Percentiles rank a stretch among this genome's conserved stretches.
Conservation (phyloP, 2,329 filamentous ascomycete genomes). For the Colletotrichum spinosum region DNA sequence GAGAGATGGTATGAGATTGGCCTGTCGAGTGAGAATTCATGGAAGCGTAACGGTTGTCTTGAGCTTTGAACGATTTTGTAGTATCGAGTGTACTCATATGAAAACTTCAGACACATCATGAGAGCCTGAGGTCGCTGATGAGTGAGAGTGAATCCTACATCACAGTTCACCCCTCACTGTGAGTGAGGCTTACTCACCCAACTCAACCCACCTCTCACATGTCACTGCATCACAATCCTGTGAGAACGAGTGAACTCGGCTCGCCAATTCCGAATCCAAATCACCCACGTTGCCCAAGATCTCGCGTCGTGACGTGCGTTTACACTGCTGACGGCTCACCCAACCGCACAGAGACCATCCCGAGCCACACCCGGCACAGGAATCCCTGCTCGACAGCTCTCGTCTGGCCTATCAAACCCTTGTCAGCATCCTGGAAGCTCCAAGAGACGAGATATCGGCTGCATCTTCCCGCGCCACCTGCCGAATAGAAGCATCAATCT, state of each 20-base stretch:
- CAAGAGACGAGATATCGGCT: conserved; percentile 10
- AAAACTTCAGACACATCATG: too few relatives aligned
- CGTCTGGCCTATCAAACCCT: conserved; percentile 14
- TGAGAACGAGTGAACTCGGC: neutral
- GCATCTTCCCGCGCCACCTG: conserved; percentile 28
- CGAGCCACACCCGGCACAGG: neutral
- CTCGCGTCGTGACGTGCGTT: neutral
- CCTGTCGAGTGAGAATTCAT: too few relatives aligned
- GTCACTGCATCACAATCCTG: too few relatives aligned
- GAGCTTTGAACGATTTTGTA: too few relatives aligned
- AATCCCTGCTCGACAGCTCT: neutral
- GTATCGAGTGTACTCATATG: too few relatives aligned
- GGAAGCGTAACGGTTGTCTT: too few relatives aligned
- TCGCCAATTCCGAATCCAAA: neutral
- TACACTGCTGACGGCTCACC: conserved; percentile 4
- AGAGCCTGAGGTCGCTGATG: too few relatives aligned
- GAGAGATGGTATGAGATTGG: neutral
- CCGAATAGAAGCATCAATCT: conserved; percentile 10
- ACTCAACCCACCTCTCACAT: too few relatives aligned
- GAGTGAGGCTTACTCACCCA: too few relatives aligned
- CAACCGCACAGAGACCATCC: neutral
- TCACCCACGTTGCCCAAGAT: neutral
- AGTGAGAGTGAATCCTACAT: too few relatives aligned
- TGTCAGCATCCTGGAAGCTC: conserved; percentile 1
- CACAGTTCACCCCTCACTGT: too few relatives aligned